These are phyloP conservation scores for Delonix regia DNA, from an alignment of 306 rosid genomes.

Conservation along the genomic window DNA sequence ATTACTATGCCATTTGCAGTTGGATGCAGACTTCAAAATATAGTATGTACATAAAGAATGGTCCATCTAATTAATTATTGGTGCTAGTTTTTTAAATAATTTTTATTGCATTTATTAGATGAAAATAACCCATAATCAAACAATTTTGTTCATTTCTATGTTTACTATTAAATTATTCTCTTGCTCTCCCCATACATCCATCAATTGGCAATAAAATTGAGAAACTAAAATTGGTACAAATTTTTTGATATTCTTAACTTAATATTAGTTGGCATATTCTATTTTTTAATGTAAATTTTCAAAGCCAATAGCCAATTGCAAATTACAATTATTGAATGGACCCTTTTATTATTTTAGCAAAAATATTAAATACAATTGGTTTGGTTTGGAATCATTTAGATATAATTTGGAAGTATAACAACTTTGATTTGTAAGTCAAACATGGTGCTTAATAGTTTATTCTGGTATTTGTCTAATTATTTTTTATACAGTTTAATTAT, in stretches of 20 bases:
- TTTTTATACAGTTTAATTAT: background rate
- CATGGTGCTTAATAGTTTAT: background rate
- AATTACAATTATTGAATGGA: background rate
- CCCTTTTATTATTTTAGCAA: background rate
- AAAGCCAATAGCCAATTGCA: background rate
- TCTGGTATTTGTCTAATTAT: background rate
- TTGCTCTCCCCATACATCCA: too few relatives aligned
- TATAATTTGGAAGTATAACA: background rate
- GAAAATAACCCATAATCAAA: background rate
- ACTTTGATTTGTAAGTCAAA: slow-evolving; percentile 28
- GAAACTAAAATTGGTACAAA: background rate
- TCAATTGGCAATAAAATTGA: too few relatives aligned
- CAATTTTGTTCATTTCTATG: too few relatives aligned
- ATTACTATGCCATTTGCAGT: background rate
- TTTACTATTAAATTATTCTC: too few relatives aligned
- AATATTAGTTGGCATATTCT: background rate
- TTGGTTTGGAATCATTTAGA: background rate
- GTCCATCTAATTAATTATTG: background rate
- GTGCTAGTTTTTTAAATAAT: background rate
- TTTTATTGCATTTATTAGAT: background rate
- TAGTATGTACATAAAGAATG: background rate
- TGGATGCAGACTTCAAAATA: background rate
- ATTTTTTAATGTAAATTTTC: background rate
- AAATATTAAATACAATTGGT: background rate
- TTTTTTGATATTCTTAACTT: background rate